These are phyloP conservation scores for Camptophora hylomeconis DNA, from an alignment of 2,329 filamentous ascomycete species.

Conservation along the genomic window DNA sequence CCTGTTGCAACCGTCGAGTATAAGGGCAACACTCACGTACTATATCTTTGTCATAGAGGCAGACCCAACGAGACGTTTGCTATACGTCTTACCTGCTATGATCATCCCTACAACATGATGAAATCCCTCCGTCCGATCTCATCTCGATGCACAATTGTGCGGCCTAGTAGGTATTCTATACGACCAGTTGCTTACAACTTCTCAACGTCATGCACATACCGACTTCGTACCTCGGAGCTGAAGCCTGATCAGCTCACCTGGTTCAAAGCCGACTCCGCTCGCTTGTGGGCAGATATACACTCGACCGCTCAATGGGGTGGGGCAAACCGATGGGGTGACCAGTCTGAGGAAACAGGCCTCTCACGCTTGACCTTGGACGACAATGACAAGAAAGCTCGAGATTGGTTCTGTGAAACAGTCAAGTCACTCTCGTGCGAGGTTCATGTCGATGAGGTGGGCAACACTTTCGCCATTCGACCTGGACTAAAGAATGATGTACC, in stretches of 20 bases:
- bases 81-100: no score
- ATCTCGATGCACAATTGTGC: no score
- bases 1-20: no score
- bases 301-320: slow-evolving; percentile 1
- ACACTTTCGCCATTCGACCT: slow-evolving; percentile 61
- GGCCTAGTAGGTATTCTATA: no score
- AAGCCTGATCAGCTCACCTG: slow-evolving; percentile 1
- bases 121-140: no score
- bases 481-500: slow-evolving; percentile 44
- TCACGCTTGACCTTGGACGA: slow-evolving; percentile 59
- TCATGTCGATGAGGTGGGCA: slow-evolving; percentile 62
- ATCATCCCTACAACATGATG: no score
- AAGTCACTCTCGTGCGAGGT: slow-evolving; percentile 52
- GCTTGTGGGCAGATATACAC: slow-evolving; percentile 5
- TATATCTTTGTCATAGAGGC: no score
- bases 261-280: slow-evolving; percentile 1
- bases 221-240: slow-evolving; percentile 4
- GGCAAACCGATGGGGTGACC: slow-evolving; percentile 2
- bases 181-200: no score
- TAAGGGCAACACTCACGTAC: no score
- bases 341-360: slow-evolving; percentile 51
- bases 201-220: neutral
- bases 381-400: slow-evolving; percentile 55
- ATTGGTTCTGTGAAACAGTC: slow-evolving; percentile 61
- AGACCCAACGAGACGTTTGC: no score